Evolutionary conservation across 192 early-diverging fungal species (phyloP).

Genomic region (Rhizoclosmatium globosum): DNA sequence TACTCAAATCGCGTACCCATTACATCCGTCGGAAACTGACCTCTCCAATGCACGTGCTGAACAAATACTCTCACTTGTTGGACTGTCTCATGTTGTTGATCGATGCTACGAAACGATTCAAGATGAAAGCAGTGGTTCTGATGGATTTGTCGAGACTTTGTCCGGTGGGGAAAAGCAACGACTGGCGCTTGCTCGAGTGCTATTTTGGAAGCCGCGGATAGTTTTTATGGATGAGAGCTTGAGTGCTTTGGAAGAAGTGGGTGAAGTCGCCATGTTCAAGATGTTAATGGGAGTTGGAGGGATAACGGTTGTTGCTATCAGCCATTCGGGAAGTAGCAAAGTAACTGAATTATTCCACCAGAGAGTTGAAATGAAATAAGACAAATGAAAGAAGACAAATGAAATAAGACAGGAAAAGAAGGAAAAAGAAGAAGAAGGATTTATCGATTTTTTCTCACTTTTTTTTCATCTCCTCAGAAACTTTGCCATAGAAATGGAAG

Average conservation of each 20-base stretch:
- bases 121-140: neutral
- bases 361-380: no score
- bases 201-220: constrained; percentile 74
- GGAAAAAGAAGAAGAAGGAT: no score
- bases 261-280: constrained; percentile 21
- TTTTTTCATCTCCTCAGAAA: neutral
- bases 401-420: no score
- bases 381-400: no score
- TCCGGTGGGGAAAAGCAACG: constrained; percentile 56
- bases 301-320: constrained; percentile 16
- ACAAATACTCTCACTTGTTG: constrained; percentile 79
- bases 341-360: no score
- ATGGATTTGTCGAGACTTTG: constrained; percentile 4
- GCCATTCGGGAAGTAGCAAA: neutral
- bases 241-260: constrained; percentile 38
- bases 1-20: constrained; percentile 44
- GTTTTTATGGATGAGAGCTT: constrained; percentile 61
- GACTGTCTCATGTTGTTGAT: constrained; percentile 64
- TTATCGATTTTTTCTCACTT: neutral
- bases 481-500: constrained; percentile 9
- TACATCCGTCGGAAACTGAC: no score
- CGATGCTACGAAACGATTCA: constrained; percentile 34
- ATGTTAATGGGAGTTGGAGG: neutral
- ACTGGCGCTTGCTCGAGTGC: constrained; percentile 52
- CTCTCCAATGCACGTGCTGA: constrained; percentile 54